phyloP scores from a whole-genome alignment of 1,139 yeast species.

The Pichia sp. region DNA sequence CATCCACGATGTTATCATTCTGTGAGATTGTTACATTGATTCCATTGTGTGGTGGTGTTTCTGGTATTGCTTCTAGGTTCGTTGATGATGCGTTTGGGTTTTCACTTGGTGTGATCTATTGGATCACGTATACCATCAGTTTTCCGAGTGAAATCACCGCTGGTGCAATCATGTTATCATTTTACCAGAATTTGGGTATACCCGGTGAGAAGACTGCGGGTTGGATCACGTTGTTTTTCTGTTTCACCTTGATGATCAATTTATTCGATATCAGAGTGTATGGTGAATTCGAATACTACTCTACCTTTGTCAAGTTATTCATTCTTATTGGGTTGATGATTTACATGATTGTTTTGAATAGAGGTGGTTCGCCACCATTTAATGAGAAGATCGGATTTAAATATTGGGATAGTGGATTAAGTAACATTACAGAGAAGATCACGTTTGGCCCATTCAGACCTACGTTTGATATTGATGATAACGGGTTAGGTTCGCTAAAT shows the following conservation, averaged over 20 bases:
- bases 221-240: constrained; percentile 56
- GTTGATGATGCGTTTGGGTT: constrained; percentile 87
- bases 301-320: constrained; percentile 59
- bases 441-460: constrained; percentile 76
- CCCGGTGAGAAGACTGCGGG: constrained; percentile 58
- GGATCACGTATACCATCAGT: constrained; percentile 71
- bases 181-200: constrained; percentile 53
- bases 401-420: constrained; percentile 58
- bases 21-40: constrained; percentile 87
- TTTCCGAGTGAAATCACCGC: constrained; percentile 82
- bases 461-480: constrained; percentile 56
- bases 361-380: constrained; percentile 42
- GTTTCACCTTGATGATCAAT: constrained; percentile 47
- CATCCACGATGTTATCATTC: constrained; percentile 69
- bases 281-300: constrained; percentile 71
- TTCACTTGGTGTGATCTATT: constrained; percentile 76
- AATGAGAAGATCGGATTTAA: constrained; percentile 54
- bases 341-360: constrained; percentile 62
- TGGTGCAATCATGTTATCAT: constrained; percentile 70
- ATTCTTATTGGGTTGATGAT: constrained; percentile 56
- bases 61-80: constrained; percentile 73
- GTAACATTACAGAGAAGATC: constrained; percentile 47
- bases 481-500: constrained; percentile 44
- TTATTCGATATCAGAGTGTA: constrained; percentile 67
- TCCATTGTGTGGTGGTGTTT: constrained; percentile 79